phyloP scores from a whole-genome alignment of 768 basidiomycete species.

The Paxillus involutus region DNA sequence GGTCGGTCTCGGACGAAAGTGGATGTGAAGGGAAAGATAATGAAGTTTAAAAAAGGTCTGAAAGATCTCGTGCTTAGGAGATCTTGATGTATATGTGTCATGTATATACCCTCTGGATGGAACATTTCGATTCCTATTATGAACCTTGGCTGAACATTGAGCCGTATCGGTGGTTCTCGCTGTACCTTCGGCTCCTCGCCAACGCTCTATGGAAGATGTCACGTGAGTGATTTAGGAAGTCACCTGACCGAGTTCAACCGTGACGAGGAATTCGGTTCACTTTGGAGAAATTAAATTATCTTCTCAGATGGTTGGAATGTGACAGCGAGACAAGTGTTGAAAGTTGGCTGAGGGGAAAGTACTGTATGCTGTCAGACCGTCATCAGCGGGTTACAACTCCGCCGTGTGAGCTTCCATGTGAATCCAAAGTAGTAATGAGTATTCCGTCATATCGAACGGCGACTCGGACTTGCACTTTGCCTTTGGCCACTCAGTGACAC shows the following conservation, averaged over 20 bases:
- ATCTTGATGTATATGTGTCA: slow-evolving; percentile 9
- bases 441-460: neutral
- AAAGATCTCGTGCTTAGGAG: slow-evolving; percentile 31
- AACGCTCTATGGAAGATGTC: neutral
- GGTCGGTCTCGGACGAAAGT: slow-evolving; percentile 16
- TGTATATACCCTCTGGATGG: neutral
- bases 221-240: slow-evolving; percentile 1
- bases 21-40: slow-evolving; percentile 26
- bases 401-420: slow-evolving; percentile 10
- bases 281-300: too few relatives aligned
- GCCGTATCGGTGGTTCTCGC: neutral
- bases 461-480: neutral
- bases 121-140: neutral
- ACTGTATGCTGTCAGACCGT: neutral
- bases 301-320: too few relatives aligned
- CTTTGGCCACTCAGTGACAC: neutral
- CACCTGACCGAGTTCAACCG: slow-evolving; percentile 11
- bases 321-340: too few relatives aligned
- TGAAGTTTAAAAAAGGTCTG: slow-evolving; percentile 29
- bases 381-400: neutral
- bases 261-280: too few relatives aligned
- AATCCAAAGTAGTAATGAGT: neutral
- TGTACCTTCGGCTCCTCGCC: neutral
- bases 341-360: neutral
- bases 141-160: neutral